phyloP scores from a whole-genome alignment of 148 eudicot species.

The Tetragonia tetragonoides region DNA sequence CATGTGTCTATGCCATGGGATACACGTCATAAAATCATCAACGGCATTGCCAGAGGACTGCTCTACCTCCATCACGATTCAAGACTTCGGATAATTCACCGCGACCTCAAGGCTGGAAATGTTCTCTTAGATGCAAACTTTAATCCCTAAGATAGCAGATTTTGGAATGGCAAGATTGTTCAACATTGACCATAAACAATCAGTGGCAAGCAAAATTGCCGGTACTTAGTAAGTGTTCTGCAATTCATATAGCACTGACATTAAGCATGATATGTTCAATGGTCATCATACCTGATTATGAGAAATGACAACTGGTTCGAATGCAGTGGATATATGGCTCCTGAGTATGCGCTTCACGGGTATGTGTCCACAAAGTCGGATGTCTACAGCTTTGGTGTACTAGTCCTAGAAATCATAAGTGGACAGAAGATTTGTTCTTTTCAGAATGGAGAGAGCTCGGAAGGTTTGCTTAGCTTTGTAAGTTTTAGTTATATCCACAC shows the following conservation, averaged over 20 bases:
- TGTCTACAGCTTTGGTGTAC: constrained; percentile 50
- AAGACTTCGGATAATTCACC: constrained; percentile 47
- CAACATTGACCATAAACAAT: constrained; percentile 9
- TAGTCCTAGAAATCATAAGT: constrained; percentile 38
- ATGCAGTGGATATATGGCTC: constrained; percentile 38
- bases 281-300: no score
- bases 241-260: neutral
- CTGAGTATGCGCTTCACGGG: constrained; percentile 31
- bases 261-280: neutral
- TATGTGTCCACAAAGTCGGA: constrained; percentile 43
- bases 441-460: neutral
- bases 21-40: constrained; percentile 34
- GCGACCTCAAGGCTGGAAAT: constrained; percentile 50
- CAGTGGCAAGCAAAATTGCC: constrained; percentile 5
- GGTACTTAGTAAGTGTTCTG: constrained; percentile 40
- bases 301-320: neutral
- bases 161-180: constrained; percentile 19
- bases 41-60: constrained; percentile 15
- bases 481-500: neutral
- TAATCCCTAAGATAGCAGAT: constrained; percentile 41
- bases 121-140: constrained; percentile 39
- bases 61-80: constrained; percentile 47
- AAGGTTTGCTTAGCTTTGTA: constrained; percentile 21
- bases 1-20: constrained; percentile 20
- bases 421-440: constrained; percentile 8